Conservation (phyloP, 352 stramenopile genomes). For the Globisporangium uncinulatum region DNA sequence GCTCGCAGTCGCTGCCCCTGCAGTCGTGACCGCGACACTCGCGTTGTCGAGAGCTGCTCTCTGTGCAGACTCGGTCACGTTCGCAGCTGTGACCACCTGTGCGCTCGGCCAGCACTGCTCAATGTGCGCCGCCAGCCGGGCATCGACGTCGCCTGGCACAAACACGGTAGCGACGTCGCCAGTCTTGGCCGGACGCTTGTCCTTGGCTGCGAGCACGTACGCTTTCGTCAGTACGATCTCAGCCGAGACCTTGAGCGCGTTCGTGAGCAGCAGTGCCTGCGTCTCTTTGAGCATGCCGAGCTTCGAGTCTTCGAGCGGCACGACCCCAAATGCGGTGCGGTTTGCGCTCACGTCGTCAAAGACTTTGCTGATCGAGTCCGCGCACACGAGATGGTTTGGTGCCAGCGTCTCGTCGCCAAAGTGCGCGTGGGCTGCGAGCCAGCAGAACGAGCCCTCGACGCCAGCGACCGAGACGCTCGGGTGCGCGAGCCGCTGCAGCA, state of each 20-base stretch:
- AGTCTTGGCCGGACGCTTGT: conserved; percentile 33
- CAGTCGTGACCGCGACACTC: conserved; percentile 54
- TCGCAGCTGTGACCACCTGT: conserved; percentile 53
- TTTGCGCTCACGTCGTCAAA: conserved; percentile 79
- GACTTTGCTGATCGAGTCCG: conserved; percentile 64
- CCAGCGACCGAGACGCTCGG: conserved; percentile 67
- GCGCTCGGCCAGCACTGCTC: conserved; percentile 73
- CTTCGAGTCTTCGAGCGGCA: conserved; percentile 83
- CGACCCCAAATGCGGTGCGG: conserved; percentile 77
- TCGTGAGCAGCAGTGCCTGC: conserved; percentile 61
- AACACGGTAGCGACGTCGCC: conserved; percentile 59
- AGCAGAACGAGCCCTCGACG: conserved; percentile 71
- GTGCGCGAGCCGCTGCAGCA: conserved; percentile 80
- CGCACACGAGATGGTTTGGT: conserved; percentile 46
- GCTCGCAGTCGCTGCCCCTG: conserved; percentile 29
- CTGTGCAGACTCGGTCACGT: conserved; percentile 55
- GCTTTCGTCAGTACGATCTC: conserved; percentile 64
- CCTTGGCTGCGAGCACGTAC: conserved; percentile 66
- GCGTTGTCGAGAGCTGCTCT: conserved; percentile 28
- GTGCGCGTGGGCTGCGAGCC: conserved; percentile 58
- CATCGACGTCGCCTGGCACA: conserved; percentile 47
- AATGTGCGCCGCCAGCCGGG: conserved; percentile 43
- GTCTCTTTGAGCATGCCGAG: conserved; percentile 86
- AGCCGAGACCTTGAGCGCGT: conserved; percentile 71
- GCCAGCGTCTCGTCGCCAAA: conserved; percentile 44